Percentiles rank a stretch among this genome's conserved stretches.
phyloP scores from a whole-genome alignment of 495 filamentous ascomycete species.

The Massariosphaeria phaeospora region DNA sequence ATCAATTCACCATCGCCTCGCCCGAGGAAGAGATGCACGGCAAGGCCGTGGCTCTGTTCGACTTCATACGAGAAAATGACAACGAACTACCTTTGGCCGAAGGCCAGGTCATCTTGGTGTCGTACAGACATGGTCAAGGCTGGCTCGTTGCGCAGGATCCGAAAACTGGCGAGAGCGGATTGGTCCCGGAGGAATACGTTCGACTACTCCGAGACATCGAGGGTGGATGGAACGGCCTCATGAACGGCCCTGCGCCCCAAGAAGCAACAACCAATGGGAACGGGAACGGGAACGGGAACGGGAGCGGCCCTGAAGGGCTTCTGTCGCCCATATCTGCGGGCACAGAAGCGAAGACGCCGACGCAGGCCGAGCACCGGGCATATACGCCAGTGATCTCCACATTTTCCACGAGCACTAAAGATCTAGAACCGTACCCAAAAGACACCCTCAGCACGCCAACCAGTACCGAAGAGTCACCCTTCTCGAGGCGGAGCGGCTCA shows the following conservation, averaged over 20 bases:
- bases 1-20: constrained; percentile 90
- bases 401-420: constrained; percentile 71
- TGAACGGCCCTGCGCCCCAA: constrained; percentile 18
- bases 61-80: constrained; percentile 91
- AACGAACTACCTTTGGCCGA: constrained; percentile 91
- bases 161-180: constrained; percentile 78
- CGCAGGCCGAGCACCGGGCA: constrained; percentile 34
- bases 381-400: constrained; percentile 62
- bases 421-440: constrained; percentile 66
- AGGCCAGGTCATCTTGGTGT: constrained; percentile 94
- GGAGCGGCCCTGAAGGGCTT: constrained; percentile 15
- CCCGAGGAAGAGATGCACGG: constrained; percentile 98
- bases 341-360: constrained; percentile 30
- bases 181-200: constrained; percentile 96
- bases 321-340: constrained; percentile 30
- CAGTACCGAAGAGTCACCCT: constrained; percentile 9
- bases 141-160: constrained; percentile 97
- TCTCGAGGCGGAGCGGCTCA: constrained; percentile 11
- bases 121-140: constrained; percentile 89
- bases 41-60: constrained; percentile 90
- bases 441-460: constrained; percentile 31
- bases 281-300: background rate
- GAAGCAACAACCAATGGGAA: background rate
- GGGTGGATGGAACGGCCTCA: constrained; percentile 48
- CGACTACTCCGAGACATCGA: constrained; percentile 88